Percentiles rank a stretch among this genome's conserved stretches.
These are phyloP conservation scores for Botryotinia convoluta DNA, from an alignment of 2,329 filamentous ascomycete genomes.

Conservation along the genomic window DNA sequence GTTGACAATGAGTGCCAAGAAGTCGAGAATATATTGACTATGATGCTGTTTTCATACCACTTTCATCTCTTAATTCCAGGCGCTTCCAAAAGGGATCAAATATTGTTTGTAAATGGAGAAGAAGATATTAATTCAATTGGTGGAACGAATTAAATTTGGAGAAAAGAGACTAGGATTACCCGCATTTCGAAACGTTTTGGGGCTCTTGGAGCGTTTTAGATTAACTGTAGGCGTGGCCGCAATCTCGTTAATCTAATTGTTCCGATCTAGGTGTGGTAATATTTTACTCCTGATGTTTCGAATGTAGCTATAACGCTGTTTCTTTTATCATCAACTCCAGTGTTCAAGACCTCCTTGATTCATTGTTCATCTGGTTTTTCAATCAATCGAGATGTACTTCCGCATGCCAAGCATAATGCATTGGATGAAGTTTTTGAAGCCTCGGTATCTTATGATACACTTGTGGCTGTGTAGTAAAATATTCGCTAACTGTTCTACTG, in stretches of 20 bases:
- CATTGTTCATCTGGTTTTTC: not conserved
- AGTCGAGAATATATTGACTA: constrained; percentile 14
- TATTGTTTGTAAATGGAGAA: not conserved
- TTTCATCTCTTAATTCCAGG: constrained; percentile 5
- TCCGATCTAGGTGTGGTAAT: not conserved
- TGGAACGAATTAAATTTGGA: not conserved
- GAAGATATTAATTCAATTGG: not conserved
- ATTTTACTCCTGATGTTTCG: not conserved
- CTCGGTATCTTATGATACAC: not conserved
- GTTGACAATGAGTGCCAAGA: constrained; percentile 2
- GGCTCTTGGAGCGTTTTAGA: not conserved
- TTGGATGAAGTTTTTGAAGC: not conserved
- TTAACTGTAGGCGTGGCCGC: not conserved
- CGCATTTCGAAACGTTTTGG: not conserved
- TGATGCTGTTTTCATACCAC: not conserved
- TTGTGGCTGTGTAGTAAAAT: not conserved
- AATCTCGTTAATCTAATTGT: not conserved
- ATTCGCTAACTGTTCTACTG: not conserved
- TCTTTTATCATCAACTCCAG: not conserved
- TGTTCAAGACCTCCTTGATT: not conserved
- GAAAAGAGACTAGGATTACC: not conserved
- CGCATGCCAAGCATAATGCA: not conserved
- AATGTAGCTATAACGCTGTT: not conserved
- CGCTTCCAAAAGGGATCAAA: not conserved
- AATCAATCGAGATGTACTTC: not conserved